These are phyloP conservation scores for Teratosphaeria destructans DNA, from an alignment of 2,329 filamentous ascomycete species.

Conservation along the genomic window DNA sequence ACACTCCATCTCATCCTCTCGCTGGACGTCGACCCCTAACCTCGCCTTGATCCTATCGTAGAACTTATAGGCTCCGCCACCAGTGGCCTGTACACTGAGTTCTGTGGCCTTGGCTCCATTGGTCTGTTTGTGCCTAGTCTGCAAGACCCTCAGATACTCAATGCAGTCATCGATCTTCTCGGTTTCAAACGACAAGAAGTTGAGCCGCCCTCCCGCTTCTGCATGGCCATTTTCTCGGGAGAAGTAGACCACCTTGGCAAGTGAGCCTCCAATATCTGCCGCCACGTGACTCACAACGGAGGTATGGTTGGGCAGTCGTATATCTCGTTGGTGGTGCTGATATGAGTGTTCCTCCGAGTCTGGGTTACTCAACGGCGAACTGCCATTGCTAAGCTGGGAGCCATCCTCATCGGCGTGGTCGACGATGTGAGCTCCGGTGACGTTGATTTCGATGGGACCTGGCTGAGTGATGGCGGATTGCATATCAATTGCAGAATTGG, in stretches of 20 bases:
- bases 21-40: conserved; percentile 74
- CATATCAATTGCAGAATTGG: conserved; percentile 32
- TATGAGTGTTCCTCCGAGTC: conserved; percentile 42
- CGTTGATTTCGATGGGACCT: conserved; percentile 81
- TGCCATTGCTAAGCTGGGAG: conserved; percentile 16
- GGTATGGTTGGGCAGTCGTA: conserved; percentile 91
- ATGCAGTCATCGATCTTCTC: conserved; percentile 89
- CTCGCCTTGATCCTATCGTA: conserved; percentile 82
- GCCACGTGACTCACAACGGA: conserved; percentile 93
- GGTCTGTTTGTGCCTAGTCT: conserved; percentile 66
- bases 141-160: conserved; percentile 77
- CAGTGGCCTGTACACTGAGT: conserved; percentile 88
- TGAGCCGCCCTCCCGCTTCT: conserved; percentile 77
- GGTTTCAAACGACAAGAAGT: conserved; percentile 94
- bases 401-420: conserved; percentile 53
- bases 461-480: conserved; percentile 47
- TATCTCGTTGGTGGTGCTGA: conserved; percentile 75
- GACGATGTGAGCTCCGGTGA: conserved; percentile 91
- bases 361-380: conserved; percentile 33
- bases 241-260: conserved; percentile 96
- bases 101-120: conserved; percentile 37
- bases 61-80: conserved; percentile 92
- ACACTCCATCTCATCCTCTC: conserved; percentile 98
- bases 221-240: conserved; percentile 56
- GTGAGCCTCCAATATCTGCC: conserved; percentile 91